A percentile compares a stretch with the other conserved stretches of the same genome.
These are phyloP conservation scores for Malus hybrid DNA, from an alignment of 331 rosid genomes.

Conservation along the genomic window DNA sequence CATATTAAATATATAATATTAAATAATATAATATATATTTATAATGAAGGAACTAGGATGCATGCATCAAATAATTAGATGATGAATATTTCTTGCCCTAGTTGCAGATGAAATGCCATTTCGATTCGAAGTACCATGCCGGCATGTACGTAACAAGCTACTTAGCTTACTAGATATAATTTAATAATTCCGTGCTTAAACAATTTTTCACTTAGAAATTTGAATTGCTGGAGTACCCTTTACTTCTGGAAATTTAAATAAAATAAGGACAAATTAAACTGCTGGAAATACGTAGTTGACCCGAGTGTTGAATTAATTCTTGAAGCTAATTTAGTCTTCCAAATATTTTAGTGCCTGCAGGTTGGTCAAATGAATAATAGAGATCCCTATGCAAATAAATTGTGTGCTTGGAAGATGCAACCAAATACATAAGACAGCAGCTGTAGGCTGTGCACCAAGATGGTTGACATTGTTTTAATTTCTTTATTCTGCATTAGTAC, in stretches of 20 bases:
- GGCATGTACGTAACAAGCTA: not conserved
- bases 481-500: not conserved
- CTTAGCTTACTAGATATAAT: not conserved
- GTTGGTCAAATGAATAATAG: not conserved
- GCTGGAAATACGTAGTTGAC: constrained; percentile 5
- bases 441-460: not conserved
- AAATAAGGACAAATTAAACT: not conserved
- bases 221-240: not conserved
- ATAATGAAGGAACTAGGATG: not conserved
- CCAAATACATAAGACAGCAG: not conserved
- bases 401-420: not conserved
- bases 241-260: not conserved
- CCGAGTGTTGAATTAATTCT: not conserved
- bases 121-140: not conserved
- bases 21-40: too few species aligned
- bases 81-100: not conserved
- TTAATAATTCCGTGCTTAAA: not conserved
- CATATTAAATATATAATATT: not conserved
- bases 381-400: constrained; percentile 1
- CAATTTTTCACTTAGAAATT: not conserved
- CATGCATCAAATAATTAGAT: not conserved
- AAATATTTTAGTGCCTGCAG: not conserved
- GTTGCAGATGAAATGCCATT: not conserved
- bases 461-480: not conserved
- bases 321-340: not conserved